Conservation (phyloP, 1,284 basidiomycete genomes). For the Cerioporus squamosus region DNA sequence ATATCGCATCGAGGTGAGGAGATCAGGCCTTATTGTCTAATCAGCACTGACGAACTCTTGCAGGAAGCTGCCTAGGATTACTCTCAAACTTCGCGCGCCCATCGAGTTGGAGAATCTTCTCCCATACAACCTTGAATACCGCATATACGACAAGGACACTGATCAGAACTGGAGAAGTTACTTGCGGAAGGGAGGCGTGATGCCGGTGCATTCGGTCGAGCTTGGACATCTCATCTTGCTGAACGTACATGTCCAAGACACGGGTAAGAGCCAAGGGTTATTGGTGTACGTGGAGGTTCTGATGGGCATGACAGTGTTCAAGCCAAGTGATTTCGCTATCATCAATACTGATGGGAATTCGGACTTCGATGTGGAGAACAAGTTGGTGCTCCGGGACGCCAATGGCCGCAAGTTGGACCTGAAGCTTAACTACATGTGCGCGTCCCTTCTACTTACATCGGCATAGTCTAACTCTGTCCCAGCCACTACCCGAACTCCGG, state of each 20-base stretch:
- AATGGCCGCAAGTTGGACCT: slow-evolving; percentile 83
- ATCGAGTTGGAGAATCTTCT: slow-evolving; percentile 96
- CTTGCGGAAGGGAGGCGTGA: slow-evolving; percentile 91
- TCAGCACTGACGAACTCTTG: not conserved
- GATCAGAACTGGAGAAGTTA: slow-evolving; percentile 94
- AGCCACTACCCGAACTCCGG: slow-evolving; percentile 91
- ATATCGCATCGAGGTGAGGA: slow-evolving; percentile 59
- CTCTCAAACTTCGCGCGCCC: slow-evolving; percentile 90
- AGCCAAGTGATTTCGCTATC: slow-evolving; percentile 97
- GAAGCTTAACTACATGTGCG: slow-evolving; percentile 85
- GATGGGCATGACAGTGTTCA: slow-evolving; percentile 64
- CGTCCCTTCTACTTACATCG: slow-evolving; percentile 28
- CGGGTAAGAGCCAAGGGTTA: slow-evolving; percentile 53
- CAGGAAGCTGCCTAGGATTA: slow-evolving; percentile 87
- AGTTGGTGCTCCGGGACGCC: slow-evolving; percentile 76
- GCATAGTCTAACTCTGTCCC: not conserved
- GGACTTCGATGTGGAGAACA: slow-evolving; percentile 85
- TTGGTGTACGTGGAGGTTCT: not conserved
- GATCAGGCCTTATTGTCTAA: not conserved
- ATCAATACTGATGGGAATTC: slow-evolving; percentile 95
- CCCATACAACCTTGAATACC: slow-evolving; percentile 95
- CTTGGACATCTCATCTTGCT: slow-evolving; percentile 93
- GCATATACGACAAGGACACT: slow-evolving; percentile 95
- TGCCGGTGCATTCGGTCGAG: slow-evolving; percentile 97
- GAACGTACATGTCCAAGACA: slow-evolving; percentile 90